phyloP scores from a whole-genome alignment of 2,329 filamentous ascomycete species.

The Paraconiothyrium sp. region DNA sequence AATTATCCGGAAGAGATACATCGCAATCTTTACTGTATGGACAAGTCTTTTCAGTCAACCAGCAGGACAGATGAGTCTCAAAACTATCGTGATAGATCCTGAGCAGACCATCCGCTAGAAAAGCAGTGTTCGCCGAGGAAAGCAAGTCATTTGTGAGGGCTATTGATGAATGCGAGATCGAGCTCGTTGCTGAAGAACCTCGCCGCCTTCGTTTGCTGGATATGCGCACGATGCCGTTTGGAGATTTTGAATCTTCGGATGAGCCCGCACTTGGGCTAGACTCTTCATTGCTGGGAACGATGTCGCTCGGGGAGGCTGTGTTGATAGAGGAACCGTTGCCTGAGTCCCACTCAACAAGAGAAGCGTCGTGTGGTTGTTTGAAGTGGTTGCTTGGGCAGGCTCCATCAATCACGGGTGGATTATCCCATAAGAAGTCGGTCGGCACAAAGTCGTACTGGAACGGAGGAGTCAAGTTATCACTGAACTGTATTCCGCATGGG shows the following conservation, averaged over 20 bases:
- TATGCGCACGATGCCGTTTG: constrained; percentile 21
- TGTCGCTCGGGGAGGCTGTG: constrained; percentile 31
- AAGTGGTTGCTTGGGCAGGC: constrained; percentile 19
- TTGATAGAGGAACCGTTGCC: constrained; percentile 38
- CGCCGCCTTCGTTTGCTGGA: constrained; percentile 38
- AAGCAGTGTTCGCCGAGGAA: constrained; percentile 46
- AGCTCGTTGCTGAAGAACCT: constrained; percentile 33
- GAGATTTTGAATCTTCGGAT: constrained; percentile 13
- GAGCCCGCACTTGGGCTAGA: constrained; percentile 22
- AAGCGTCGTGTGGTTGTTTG: constrained; percentile 26
- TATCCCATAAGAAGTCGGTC: background rate
- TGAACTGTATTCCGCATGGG: constrained; percentile 30
- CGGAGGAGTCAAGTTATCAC: constrained; percentile 8
- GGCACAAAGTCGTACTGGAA: constrained; percentile 1
- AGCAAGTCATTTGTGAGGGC: constrained; percentile 42
- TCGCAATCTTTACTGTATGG: constrained; percentile 55
- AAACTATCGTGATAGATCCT: constrained; percentile 65
- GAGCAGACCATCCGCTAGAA: constrained; percentile 57
- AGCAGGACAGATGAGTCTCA: constrained; percentile 64
- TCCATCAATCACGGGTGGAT: background rate
- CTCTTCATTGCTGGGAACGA: constrained; percentile 25
- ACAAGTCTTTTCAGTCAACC: constrained; percentile 64
- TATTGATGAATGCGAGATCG: constrained; percentile 29
- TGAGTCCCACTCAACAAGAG: constrained; percentile 32
- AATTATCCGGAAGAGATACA: constrained; percentile 40